Evolutionary conservation across 1,284 basidiomycete species (phyloP).

Genomic region (Coriolopsis trogii): DNA sequence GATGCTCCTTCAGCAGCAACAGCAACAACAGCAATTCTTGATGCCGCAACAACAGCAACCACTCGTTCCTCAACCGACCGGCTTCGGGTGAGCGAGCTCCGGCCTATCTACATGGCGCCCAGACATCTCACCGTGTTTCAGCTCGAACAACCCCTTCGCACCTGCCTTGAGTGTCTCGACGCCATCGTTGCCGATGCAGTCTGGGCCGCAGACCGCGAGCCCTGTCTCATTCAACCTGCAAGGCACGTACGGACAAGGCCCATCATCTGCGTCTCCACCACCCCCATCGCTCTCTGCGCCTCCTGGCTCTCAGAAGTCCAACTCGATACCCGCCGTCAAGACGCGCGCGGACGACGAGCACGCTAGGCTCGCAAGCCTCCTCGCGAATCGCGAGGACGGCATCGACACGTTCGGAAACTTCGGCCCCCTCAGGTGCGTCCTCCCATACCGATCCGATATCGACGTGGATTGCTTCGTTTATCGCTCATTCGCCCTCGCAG

Average conservation of each 20-base stretch:
- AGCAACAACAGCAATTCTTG: constrained; percentile 44
- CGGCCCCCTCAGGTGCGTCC: constrained; percentile 69
- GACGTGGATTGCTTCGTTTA: neutral
- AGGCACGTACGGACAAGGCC: constrained; percentile 53
- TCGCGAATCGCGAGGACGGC: constrained; percentile 85
- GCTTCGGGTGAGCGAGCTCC: constrained; percentile 63
- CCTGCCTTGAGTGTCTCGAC: constrained; percentile 24
- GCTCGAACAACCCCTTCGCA: constrained; percentile 66
- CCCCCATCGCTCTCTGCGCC: constrained; percentile 36
- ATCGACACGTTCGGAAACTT: constrained; percentile 93
- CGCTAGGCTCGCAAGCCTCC: constrained; percentile 74
- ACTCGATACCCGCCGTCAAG: constrained; percentile 23
- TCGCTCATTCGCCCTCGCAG: constrained; percentile 37
- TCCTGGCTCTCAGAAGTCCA: constrained; percentile 12
- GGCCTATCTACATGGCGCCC: neutral
- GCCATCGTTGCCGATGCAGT: constrained; percentile 7
- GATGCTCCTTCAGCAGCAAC: constrained; percentile 61
- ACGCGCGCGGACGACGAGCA: constrained; percentile 58
- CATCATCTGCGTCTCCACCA: constrained; percentile 34
- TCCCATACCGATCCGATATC: no score
- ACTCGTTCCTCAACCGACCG: constrained; percentile 65
- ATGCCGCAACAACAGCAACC: constrained; percentile 53
- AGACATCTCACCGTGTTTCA: constrained; percentile 32
- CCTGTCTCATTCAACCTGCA: constrained; percentile 57
- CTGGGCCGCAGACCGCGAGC: constrained; percentile 26